Base-by-base conservation (phyloP, 2,329 filamentous ascomycete genomes). In the Botryosphaeria agaves region DNA sequence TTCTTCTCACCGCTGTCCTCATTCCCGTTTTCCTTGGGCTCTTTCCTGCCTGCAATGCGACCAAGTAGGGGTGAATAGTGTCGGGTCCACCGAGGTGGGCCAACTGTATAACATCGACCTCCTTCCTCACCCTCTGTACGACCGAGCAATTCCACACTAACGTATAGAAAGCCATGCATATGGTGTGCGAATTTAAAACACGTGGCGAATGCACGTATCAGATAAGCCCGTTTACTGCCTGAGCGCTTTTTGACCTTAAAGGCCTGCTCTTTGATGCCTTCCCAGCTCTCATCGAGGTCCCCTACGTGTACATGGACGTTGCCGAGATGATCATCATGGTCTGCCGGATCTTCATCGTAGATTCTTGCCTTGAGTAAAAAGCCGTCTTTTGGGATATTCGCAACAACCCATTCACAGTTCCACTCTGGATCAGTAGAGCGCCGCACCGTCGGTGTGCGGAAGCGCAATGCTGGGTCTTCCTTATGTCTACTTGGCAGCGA, bases 31-130 rank as follows among this genome's bases (percentile, higher is more conserved):
- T 68, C 62, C 5, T 63, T 51, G 7, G 63, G 49, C 44, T 74
- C 63, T 43, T 76, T 60, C 49, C 62, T 57, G 46, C 82, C 80
- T 3, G 76, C 67, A 32, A 94, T 55, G 26, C 83, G 70, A 3
- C 87, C 87, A 37, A 94, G 82, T 61, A 94, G 69, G 3, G 85
- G 83, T 38, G 81, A 91, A 46, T 77, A 87, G 50, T 94, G 87
- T 42, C 80, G 80, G 38, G 78, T 76, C 70, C 74, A 93, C 28
- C 61, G 63, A 32, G 58, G 74, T 53, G 83, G 82, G 0, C 79
- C 84, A 18, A 89, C 42, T 0, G 87, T 94, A 52, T 84, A 92
- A 48, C 80, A 45, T 61, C 77, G 43, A 48, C 81, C 62, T 55
- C 72, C 47, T 57, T 80, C 48, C 51, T 72, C 47, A 7, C 57